Conservation (phyloP, 345 rosid genomes). For the Gossypium thurberi region DNA sequence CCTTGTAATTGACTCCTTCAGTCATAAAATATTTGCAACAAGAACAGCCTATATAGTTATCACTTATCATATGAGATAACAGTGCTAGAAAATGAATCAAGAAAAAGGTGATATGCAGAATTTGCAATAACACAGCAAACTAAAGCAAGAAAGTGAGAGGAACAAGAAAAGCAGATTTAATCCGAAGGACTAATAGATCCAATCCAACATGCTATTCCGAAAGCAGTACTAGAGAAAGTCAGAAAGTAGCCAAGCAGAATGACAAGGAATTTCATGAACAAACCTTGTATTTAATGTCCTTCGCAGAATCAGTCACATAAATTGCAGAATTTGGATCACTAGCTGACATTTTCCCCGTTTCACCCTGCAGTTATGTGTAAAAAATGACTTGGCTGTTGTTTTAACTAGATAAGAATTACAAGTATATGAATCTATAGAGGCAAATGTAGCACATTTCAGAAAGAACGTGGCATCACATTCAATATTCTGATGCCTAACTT, state of each 20-base stretch:
- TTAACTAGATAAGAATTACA: background rate
- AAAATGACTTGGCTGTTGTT: background rate
- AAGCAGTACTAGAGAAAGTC: background rate
- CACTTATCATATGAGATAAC: background rate
- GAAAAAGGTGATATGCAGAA: background rate
- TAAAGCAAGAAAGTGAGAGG: background rate
- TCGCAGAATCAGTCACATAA: conserved; percentile 81
- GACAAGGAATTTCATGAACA: conserved; percentile 7
- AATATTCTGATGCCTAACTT: background rate
- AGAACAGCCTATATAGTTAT: background rate
- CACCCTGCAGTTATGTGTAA: conserved; percentile 51
- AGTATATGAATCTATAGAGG: background rate
- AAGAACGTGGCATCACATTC: background rate
- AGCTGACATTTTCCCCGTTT: conserved; percentile 94
- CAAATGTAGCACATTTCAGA: background rate
- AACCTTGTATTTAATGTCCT: conserved; percentile 79
- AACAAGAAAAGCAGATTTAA: background rate
- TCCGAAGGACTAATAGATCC: background rate
- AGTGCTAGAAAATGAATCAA: background rate
- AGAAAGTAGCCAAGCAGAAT: background rate
- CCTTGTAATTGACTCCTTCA: background rate
- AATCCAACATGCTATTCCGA: background rate
- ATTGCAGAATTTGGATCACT: conserved; percentile 95
- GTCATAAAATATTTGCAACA: background rate
- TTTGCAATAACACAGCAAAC: background rate